phyloP scores from a whole-genome alignment of 148 eudicot species.

The Heliosperma pusillum region DNA sequence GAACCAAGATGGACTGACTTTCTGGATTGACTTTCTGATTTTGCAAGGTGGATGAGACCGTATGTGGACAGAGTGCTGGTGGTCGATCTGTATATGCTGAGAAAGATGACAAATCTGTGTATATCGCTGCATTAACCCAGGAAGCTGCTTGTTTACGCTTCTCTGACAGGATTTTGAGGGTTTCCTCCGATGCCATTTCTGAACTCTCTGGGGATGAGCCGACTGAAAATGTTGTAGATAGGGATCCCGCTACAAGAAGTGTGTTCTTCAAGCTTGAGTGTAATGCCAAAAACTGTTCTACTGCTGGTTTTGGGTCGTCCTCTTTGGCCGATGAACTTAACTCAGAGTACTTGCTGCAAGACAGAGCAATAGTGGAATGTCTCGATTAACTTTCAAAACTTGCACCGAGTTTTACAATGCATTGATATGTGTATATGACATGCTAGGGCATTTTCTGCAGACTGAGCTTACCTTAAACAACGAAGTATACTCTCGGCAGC shows the following conservation, averaged over 20 bases:
- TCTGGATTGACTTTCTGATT: slow-evolving; percentile 25
- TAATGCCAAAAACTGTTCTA: slow-evolving; percentile 74
- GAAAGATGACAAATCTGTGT: slow-evolving; percentile 68
- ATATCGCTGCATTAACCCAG: slow-evolving; percentile 85
- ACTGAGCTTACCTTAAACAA: slow-evolving; percentile 60
- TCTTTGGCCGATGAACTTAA: slow-evolving; percentile 62
- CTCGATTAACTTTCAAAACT: neutral
- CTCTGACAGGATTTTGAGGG: slow-evolving; percentile 46
- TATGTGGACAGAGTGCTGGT: slow-evolving; percentile 23
- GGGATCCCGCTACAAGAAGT: slow-evolving; percentile 41
- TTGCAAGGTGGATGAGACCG: slow-evolving; percentile 27
- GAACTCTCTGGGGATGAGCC: slow-evolving; percentile 58
- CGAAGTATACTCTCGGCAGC: slow-evolving; percentile 70
- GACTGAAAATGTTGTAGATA: slow-evolving; percentile 42
- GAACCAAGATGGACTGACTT: slow-evolving; percentile 52
- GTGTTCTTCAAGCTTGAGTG: slow-evolving; percentile 58
- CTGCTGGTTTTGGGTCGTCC: slow-evolving; percentile 75
- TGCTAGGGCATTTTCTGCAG: neutral
- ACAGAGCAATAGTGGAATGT: neutral
- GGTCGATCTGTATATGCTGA: slow-evolving; percentile 48
- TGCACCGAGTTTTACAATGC: neutral
- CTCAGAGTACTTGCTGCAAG: slow-evolving; percentile 73
- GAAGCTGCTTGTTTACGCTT: slow-evolving; percentile 69
- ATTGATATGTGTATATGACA: neutral
- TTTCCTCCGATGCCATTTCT: slow-evolving; percentile 62